phyloP scores from a whole-genome alignment of 2,329 filamentous ascomycete genomes.

The Botrytis fragariae region DNA sequence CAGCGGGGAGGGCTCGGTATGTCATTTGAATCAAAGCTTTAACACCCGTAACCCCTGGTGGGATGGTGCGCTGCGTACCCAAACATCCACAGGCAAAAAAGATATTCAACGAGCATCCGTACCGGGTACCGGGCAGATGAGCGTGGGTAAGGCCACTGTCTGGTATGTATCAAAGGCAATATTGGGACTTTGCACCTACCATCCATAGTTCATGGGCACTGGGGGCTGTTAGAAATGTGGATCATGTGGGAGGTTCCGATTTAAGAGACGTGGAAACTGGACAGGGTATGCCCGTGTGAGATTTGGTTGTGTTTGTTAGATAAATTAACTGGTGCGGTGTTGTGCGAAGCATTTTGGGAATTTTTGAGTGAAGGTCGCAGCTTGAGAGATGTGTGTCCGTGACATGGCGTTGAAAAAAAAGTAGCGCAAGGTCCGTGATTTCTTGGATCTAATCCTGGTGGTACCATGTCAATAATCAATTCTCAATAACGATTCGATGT shows the following conservation, averaged over 20 bases:
- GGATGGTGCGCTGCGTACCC: conserved; percentile 10
- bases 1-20: conserved; percentile 4
- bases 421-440: conserved; percentile 22
- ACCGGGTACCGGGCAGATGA: not conserved
- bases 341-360: conserved; percentile 7
- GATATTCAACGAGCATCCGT: not conserved
- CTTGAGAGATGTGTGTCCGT: conserved; percentile 8
- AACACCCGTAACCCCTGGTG: conserved; percentile 9
- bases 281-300: conserved; percentile 1
- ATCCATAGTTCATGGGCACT: not conserved
- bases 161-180: not conserved
- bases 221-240: conserved; percentile 3
- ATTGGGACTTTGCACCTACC: not conserved
- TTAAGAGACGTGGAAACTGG: conserved; percentile 21
- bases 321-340: conserved; percentile 3
- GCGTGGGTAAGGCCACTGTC: not conserved
- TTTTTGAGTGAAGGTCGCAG: not conserved
- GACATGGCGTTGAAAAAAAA: conserved; percentile 18
- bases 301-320: not conserved
- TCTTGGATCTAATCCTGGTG: not conserved
- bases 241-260: not conserved
- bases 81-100: conserved; percentile 6
- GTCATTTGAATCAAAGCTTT: conserved; percentile 12
- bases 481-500: not conserved
- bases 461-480: not conserved